Evolutionary conservation across 352 stramenopile species (phyloP), one percentile per base, ranked within the genome.

Genomic region (Globisporangium lucens): DNA sequence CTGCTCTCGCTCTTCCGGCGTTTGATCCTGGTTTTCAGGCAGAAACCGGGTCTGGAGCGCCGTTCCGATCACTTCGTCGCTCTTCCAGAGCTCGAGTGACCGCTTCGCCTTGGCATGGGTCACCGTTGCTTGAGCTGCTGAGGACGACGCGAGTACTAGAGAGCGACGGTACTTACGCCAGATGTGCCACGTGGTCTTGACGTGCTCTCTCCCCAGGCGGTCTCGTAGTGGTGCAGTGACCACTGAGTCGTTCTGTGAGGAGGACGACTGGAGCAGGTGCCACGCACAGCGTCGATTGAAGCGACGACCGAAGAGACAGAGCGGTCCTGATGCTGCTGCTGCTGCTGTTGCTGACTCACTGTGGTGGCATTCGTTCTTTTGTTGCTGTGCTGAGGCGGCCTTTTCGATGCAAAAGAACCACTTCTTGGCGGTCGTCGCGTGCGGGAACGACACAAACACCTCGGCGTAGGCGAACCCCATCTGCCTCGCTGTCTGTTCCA

Each of bases 371-470:
- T 41, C 53, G 7, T 29, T 24, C 2, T 17, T 6, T 61, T 22
- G 22, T 64, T 74, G 20, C 41, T 56, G 10, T 53, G 30, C 9
- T 13, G 24, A 24, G 24, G 10, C 58, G 24, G 5, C 27, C 17
- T 24, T 41, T 10, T 70, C 65, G 7, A 79, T 56, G 63, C 71
- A 79, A 1, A 94, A 77, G 67, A 83, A 94, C 87, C 87, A 94
- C 43, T 94, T 93, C 62, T 91, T 89, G 12, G 83, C 83, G 3
- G 77, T 76, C 2, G 80, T 90, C 4, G 75, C 29, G 55, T 93
- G 87, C 3, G 87, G 84, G 53, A 93, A 94, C 27, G 79, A 78
- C 51, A 89, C 82, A 47, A 94, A 89, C 29, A 80, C 65, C 51
- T 90, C 81, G 24, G 77, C 84, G 61, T 70, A 76, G 29, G 67